A percentile compares a stretch with the other conserved stretches of the same genome.
phyloP scores from a whole-genome alignment of 1,284 basidiomycete species.

The Binderoboletus segoi region DNA sequence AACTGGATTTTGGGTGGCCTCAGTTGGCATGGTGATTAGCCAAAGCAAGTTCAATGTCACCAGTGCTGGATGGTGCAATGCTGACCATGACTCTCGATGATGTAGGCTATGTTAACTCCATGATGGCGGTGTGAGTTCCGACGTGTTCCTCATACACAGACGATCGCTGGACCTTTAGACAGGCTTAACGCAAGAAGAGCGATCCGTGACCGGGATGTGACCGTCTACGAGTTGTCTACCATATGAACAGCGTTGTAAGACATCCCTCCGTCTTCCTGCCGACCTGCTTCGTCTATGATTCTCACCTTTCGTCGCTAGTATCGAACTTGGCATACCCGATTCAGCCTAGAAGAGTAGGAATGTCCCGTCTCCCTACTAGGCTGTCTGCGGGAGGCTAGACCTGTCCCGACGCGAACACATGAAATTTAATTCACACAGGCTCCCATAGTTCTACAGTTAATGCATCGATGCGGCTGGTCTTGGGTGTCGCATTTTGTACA shows the following conservation, averaged over 20 bases:
- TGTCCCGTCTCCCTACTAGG: no score
- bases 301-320: background rate
- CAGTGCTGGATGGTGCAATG: background rate
- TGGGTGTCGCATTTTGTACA: no score
- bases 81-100: background rate
- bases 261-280: background rate
- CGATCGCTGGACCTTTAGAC: background rate
- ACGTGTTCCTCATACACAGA: background rate
- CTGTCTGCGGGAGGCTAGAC: no score
- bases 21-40: slow-evolving; percentile 2
- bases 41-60: background rate
- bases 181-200: slow-evolving; percentile 12
- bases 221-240: background rate
- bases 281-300: no score
- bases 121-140: slow-evolving; percentile 14
- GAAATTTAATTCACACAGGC: no score
- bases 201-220: slow-evolving; percentile 6
- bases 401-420: no score
- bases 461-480: no score
- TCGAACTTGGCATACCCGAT: background rate
- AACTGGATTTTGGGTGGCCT: slow-evolving; percentile 1
- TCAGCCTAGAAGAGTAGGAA: no score
- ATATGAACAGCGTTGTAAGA: background rate
- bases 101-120: slow-evolving; percentile 17
- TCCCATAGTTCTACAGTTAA: no score